A percentile compares a stretch with the other conserved stretches of the same genome.
Evolutionary conservation across 352 stramenopile genomes (phyloP).

Genomic region (Saprolegnia parasitica): DNA sequence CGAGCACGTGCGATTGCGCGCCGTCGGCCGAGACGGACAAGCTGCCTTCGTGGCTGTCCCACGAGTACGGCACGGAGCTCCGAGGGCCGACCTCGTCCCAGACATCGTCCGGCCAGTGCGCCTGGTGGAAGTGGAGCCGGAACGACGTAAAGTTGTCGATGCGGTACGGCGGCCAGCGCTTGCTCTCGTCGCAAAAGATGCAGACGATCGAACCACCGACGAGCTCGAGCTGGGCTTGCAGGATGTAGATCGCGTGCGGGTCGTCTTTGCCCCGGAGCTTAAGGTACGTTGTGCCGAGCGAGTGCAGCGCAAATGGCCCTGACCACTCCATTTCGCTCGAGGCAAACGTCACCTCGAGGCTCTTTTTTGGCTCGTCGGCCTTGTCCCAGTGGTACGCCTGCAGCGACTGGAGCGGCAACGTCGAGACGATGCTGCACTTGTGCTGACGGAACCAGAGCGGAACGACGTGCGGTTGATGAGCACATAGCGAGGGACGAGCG

Average conservation of each 20-base stretch:
- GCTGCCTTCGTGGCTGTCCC: constrained; percentile 70
- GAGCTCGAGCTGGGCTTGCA: constrained; percentile 84
- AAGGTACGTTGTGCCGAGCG: constrained; percentile 78
- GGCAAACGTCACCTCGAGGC: constrained; percentile 84
- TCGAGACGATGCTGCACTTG: constrained; percentile 52
- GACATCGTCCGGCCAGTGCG: constrained; percentile 60
- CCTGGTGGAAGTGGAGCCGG: constrained; percentile 82
- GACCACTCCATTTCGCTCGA: constrained; percentile 72
- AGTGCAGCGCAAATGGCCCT: constrained; percentile 78
- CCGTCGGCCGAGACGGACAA: constrained; percentile 43
- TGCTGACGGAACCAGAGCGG: constrained; percentile 75
- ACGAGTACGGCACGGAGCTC: constrained; percentile 78
- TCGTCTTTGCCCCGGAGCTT: constrained; percentile 74
- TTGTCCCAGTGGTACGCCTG: constrained; percentile 82
- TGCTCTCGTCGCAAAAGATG: constrained; percentile 81
- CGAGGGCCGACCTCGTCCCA: constrained; percentile 73
- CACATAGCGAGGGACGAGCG: constrained; percentile 80
- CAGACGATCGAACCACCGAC: constrained; percentile 79
- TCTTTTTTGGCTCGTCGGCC: constrained; percentile 56
- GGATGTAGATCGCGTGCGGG: constrained; percentile 76
- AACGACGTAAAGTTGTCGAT: constrained; percentile 91
- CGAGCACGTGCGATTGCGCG: constrained; percentile 46
- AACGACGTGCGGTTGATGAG: constrained; percentile 83
- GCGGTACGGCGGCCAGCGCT: constrained; percentile 81
- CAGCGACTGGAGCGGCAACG: constrained; percentile 73